Conservation (phyloP, 805 yeast species). For the Schwanniomyces polymorphus region DNA sequence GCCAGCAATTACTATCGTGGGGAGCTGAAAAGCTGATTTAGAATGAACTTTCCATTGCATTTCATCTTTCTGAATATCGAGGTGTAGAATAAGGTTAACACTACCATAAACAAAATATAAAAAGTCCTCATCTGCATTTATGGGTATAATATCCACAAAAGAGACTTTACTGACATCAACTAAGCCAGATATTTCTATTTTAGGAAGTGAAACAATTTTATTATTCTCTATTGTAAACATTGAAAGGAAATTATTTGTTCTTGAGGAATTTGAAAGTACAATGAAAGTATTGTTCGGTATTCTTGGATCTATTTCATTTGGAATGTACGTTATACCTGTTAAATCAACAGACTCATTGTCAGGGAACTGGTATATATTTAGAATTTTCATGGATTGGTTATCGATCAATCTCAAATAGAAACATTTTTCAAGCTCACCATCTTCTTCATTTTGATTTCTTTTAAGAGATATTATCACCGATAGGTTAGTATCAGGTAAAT, state of each 20-base stretch:
- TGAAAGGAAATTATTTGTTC: constrained; percentile 8
- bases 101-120: constrained; percentile 17
- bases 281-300: constrained; percentile 9
- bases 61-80: not conserved
- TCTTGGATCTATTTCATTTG: not conserved
- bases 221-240: constrained; percentile 8
- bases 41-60: constrained; percentile 11
- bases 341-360: constrained; percentile 11
- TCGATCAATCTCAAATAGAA: constrained; percentile 17
- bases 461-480: constrained; percentile 16
- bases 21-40: constrained; percentile 7
- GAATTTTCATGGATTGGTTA: constrained; percentile 9
- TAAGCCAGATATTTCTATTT: constrained; percentile 10
- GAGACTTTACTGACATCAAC: constrained; percentile 7
- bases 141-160: constrained; percentile 12
- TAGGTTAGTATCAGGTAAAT: constrained; percentile 7
- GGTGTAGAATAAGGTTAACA: constrained; percentile 9
- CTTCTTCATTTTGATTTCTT: constrained; percentile 9
- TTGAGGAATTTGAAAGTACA: constrained; percentile 12
- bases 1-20: constrained; percentile 8
- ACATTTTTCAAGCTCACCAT: constrained; percentile 11
- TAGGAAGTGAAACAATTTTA: constrained; percentile 7
- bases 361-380: constrained; percentile 9
- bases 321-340: constrained; percentile 15
- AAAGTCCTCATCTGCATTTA: constrained; percentile 9